Base-by-base conservation (phyloP, 371 early-diverging fungal species). In the Mortierella sp. region DNA sequence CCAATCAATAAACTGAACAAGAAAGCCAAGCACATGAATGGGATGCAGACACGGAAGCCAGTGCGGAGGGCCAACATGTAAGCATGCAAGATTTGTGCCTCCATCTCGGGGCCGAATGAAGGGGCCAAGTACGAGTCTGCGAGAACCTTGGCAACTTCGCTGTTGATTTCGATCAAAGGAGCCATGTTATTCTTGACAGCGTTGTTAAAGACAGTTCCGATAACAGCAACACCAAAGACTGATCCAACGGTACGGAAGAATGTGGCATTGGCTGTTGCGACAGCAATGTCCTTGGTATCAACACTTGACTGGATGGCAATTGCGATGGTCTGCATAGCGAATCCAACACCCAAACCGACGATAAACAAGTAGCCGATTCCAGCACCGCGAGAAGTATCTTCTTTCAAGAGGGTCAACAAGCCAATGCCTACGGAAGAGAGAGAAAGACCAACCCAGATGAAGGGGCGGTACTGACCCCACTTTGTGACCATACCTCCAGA, bases 221-320 rank as follows among this genome's bases (percentile, higher is more conserved):
- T 76, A 18, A 91, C 70, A 37, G 93, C 92, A 66, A 94, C 86
- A 9, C 93, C 93, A 57, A 93, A 73, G 1, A 90, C 88, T 64
- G 92, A 91, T 58, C 95, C 94, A 40, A 93, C 83, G 4, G 90
- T 86, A 37, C 90, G 89, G 67, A 83, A 84, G 72, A 90, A 91
- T 66, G 86, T 85, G 28, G 84, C 66, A 72, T 88, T 77, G 37
- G 90, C 83, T 28, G 95, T 92, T 37, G 87, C 91, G 26, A 94
- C 84, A 20, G 94, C 91, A 68, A 92, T 88, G 63, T 91, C 88
- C 58, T 83, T 83, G 30, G 76, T 70, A 20, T 62, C 77, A 5
- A 90, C 90, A 6, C 86, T 65, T 0, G 88, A 83, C 79, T 93
- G 94, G 5, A 86, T 87, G 0, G 86, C 90, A 22, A 93, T 80